Percentiles rank a stretch among this genome's conserved stretches.
phyloP scores from a whole-genome alignment of 2,329 filamentous ascomycete species.

The Fonsecaea nubica region DNA sequence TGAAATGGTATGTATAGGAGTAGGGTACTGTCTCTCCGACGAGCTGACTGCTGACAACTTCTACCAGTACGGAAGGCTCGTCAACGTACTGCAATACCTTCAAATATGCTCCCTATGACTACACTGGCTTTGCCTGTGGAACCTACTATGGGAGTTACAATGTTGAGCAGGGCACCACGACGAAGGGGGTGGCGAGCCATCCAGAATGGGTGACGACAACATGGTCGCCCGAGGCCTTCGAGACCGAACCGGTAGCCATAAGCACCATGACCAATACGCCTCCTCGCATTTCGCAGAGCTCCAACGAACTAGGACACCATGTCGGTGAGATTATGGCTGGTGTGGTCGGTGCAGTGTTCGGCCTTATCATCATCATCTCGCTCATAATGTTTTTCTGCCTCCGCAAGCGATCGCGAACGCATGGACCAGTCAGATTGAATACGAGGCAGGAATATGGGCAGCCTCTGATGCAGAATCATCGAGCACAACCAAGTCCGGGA shows the following conservation, averaged over 20 bases:
- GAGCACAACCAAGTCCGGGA: neutral
- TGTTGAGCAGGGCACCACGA: neutral
- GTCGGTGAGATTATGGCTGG: conserved; percentile 11
- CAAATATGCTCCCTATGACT: neutral
- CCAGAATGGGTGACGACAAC: neutral
- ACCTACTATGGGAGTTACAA: neutral
- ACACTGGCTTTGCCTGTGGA: neutral
- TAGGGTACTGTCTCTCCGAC: neutral
- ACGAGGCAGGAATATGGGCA: neutral
- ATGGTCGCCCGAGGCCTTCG: neutral
- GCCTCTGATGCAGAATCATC: neutral
- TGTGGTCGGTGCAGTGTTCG: conserved; percentile 7
- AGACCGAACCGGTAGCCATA: neutral
- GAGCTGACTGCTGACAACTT: neutral
- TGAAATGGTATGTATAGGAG: conserved; percentile 11
- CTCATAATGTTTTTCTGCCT: conserved; percentile 9
- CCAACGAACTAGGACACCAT: conserved; percentile 8
- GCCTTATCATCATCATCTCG: neutral
- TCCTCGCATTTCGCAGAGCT: conserved; percentile 1
- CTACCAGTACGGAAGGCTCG: neutral
- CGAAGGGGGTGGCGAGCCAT: neutral
- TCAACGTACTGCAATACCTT: neutral
- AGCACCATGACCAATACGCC: neutral
- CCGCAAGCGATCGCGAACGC: conserved; percentile 5
- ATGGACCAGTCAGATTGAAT: conserved; percentile 1